A percentile compares a stretch with the other conserved stretches of the same genome.
phyloP scores from a whole-genome alignment of 1,284 basidiomycete genomes.

The Pterula multifida region DNA sequence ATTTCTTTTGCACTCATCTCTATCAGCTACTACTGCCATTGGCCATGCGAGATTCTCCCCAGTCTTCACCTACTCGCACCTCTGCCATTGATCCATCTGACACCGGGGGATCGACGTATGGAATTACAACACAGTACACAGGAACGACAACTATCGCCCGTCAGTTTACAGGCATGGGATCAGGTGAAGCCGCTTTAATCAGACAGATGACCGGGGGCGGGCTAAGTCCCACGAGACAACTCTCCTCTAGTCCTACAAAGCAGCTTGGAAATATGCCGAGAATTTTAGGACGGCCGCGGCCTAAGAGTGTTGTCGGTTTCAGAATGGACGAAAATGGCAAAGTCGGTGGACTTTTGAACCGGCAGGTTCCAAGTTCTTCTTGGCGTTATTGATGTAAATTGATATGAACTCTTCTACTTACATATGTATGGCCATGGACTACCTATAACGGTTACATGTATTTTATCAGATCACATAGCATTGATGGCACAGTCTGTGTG shows the following conservation, averaged over 20 bases:
- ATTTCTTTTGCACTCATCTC: slow-evolving; percentile 1
- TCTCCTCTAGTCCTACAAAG: slow-evolving; percentile 45
- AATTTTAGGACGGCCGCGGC: slow-evolving; percentile 26
- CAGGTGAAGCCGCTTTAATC: slow-evolving; percentile 31
- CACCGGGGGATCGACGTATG: slow-evolving; percentile 24
- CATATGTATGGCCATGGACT: no score
- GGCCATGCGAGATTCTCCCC: slow-evolving; percentile 31
- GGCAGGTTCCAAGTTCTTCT: slow-evolving; percentile 53
- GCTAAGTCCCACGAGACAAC: slow-evolving; percentile 44
- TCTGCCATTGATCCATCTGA: slow-evolving; percentile 32
- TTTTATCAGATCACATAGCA: no score
- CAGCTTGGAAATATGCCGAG: slow-evolving; percentile 23
- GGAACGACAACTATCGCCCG: slow-evolving; percentile 62
- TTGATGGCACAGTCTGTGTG: no score
- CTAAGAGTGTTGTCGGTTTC: slow-evolving; percentile 54
- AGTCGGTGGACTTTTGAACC: slow-evolving; percentile 51
- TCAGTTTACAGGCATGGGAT: slow-evolving; percentile 57
- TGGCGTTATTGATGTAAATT: neutral
- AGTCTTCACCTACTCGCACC: slow-evolving; percentile 32
- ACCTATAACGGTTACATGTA: no score
- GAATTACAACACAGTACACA: slow-evolving; percentile 41
- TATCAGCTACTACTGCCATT: slow-evolving; percentile 44
- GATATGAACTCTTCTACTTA: no score
- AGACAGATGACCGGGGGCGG: slow-evolving; percentile 58
- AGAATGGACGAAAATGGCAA: slow-evolving; percentile 43